Evolutionary conservation across 345 rosid species (phyloP).

Genomic region (Sonneratia alba): DNA sequence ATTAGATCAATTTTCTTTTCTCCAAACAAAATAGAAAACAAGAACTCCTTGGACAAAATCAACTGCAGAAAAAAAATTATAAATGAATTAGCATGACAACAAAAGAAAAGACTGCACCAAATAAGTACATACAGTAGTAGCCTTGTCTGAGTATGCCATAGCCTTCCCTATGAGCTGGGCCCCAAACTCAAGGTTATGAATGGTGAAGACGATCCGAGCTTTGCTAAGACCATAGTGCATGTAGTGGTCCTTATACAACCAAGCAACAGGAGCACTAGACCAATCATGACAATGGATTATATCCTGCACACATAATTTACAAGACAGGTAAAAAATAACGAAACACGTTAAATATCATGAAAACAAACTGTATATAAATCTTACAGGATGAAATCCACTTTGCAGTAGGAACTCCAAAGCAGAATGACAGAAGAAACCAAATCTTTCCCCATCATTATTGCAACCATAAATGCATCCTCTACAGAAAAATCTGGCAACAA

Average conservation of each 20-base stretch:
- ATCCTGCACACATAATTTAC: conserved; percentile 41
- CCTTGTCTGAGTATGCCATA: conserved; percentile 70
- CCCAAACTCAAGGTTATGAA: conserved; percentile 91
- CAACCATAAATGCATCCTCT: conserved; percentile 74
- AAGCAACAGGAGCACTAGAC: conserved; percentile 86
- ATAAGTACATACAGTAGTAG: conserved; percentile 60
- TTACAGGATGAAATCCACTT: conserved; percentile 81
- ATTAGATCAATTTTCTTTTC: not conserved
- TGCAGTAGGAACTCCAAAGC: conserved; percentile 88
- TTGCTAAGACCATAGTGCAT: conserved; percentile 69
- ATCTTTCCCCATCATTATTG: conserved; percentile 71
- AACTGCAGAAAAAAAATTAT: not conserved
- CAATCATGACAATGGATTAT: conserved; percentile 97
- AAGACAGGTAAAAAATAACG: conserved; percentile 1
- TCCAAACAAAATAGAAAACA: not conserved
- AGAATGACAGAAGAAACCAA: conserved; percentile 88
- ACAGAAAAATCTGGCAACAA: conserved; percentile 44
- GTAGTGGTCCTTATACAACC: conserved; percentile 80
- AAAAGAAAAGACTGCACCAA: not conserved
- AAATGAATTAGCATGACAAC: not conserved
- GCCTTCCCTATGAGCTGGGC: conserved; percentile 63
- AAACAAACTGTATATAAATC: conserved; percentile 12
- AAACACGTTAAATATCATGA: not conserved
- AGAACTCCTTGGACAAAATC: not conserved
- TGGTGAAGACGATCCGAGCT: conserved; percentile 77